Evolutionary conservation across 2,329 filamentous ascomycete genomes (phyloP), one percentile per base, ranked within the genome.

Genomic region (Orbilia quercus): DNA sequence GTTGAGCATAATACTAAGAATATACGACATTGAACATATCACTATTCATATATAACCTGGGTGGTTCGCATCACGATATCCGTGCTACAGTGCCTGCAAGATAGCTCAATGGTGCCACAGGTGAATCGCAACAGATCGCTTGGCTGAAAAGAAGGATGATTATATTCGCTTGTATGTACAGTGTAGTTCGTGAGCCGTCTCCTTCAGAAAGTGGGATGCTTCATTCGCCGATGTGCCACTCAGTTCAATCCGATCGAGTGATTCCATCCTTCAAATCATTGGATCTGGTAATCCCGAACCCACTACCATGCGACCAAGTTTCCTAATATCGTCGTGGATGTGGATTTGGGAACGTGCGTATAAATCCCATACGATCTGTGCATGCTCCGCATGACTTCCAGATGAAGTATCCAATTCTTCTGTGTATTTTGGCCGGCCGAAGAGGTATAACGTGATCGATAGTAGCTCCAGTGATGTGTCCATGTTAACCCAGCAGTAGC

Each of bases 401-500:
- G n/a, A 40, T 16, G 3, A 16, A 40, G 11, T 5, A 7, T 3
- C 36, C 36, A 12, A 40, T 14, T 16, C 36, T 16, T 7, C 12
- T 3, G 36, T 40, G 11, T 16, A 14, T 40, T 40, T 16, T 16
- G 36, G n/a, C 36, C n/a, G 12, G 11, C 14, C 9, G 12, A 47
- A 14, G 18, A n/a, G 38, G 18, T 44, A 18, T 44, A 45, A 7
- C 20, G 34, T 22, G 25, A 42, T n/a, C n/a, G 12, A 36, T 2
- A 18, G 12, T 28, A 12, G 47, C 25, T 44, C 31, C 45, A 2
- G n/a, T 11, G n/a, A 18, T 7, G 12, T 16, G 7, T 7, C 28
- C 47, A 34, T 25, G 18, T 42, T 65, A 74, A 28, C 70, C 70
- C 18, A 74, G 42, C 54, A 74, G 31, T 36, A 74, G 22, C 34